phyloP scores from a whole-genome alignment of 768 basidiomycete species.

The Serendipita vermifera region DNA sequence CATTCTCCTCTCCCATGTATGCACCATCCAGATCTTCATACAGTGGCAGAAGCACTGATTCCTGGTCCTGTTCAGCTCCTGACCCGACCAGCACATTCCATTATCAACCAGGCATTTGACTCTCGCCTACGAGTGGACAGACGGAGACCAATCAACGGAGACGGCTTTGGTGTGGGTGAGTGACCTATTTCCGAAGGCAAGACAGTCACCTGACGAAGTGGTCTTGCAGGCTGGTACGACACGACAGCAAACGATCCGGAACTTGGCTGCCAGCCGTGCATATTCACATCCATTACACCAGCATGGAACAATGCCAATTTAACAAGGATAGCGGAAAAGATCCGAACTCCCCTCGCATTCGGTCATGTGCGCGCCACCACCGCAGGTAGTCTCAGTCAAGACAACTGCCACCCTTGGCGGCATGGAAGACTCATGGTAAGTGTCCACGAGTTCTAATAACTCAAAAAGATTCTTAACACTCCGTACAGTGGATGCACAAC shows the following conservation, averaged over 20 bases:
- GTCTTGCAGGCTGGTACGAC: slow-evolving; percentile 77
- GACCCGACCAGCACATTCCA: slow-evolving; percentile 86
- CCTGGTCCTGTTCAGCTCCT: slow-evolving; percentile 43
- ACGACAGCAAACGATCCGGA: slow-evolving; percentile 67
- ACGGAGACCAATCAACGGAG: slow-evolving; percentile 81
- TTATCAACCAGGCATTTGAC: slow-evolving; percentile 96
- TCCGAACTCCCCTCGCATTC: slow-evolving; percentile 90
- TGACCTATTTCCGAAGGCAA: too few relatives aligned
- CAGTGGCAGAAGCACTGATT: neutral
- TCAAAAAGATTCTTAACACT: neutral
- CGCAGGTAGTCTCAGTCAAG: slow-evolving; percentile 76
- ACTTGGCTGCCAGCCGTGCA: slow-evolving; percentile 76
- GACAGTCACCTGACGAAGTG: neutral
- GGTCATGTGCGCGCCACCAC: slow-evolving; percentile 92
- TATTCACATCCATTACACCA: slow-evolving; percentile 94
- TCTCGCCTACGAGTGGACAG: slow-evolving; percentile 73
- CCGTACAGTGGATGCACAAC: slow-evolving; percentile 84
- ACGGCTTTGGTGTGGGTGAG: slow-evolving; percentile 91
- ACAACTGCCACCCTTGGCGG: slow-evolving; percentile 92
- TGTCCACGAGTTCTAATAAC: slow-evolving; percentile 5
- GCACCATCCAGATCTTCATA: slow-evolving; percentile 17
- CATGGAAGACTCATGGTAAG: slow-evolving; percentile 84
- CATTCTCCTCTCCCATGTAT: slow-evolving; percentile 77
- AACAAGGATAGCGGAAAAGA: slow-evolving; percentile 89
- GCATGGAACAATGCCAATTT: slow-evolving; percentile 97